Percentiles rank a stretch among this genome's conserved stretches.
These are phyloP conservation scores for Wickerhamiella parazyma DNA, from an alignment of 805 yeast genomes.

Conservation along the genomic window DNA sequence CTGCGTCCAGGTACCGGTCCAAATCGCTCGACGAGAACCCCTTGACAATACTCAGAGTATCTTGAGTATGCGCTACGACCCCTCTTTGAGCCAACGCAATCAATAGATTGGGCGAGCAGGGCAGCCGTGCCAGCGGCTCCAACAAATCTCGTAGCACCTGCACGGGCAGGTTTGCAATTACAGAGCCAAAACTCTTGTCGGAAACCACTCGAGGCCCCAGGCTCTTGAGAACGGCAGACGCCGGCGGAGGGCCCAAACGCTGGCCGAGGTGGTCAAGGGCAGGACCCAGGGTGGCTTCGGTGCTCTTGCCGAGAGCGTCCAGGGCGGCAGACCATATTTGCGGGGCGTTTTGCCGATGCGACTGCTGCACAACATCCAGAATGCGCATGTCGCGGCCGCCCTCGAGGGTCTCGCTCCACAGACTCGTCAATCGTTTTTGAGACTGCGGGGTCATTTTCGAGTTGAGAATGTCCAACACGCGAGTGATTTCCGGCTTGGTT, in stretches of 20 bases:
- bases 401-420: slow-evolving; percentile 1
- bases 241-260: background rate
- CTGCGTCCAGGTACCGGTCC: background rate
- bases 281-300: background rate
- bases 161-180: background rate
- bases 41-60: background rate
- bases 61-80: background rate
- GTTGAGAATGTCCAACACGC: background rate
- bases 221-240: background rate
- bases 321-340: slow-evolving; percentile 3
- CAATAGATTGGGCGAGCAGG: background rate
- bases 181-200: background rate
- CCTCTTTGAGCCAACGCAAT: background rate
- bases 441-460: background rate
- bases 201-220: background rate
- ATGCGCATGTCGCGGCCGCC: background rate
- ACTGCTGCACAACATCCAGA: background rate
- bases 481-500: slow-evolving; percentile 1
- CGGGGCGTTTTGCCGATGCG: background rate
- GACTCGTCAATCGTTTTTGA: background rate
- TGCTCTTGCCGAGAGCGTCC: background rate
- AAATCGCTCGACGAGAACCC: background rate
- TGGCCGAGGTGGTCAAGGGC: background rate
- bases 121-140: background rate
- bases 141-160: background rate